These are phyloP conservation scores for Lachnellula hyalina DNA, from an alignment of 2,329 filamentous ascomycete genomes.

Conservation along the genomic window DNA sequence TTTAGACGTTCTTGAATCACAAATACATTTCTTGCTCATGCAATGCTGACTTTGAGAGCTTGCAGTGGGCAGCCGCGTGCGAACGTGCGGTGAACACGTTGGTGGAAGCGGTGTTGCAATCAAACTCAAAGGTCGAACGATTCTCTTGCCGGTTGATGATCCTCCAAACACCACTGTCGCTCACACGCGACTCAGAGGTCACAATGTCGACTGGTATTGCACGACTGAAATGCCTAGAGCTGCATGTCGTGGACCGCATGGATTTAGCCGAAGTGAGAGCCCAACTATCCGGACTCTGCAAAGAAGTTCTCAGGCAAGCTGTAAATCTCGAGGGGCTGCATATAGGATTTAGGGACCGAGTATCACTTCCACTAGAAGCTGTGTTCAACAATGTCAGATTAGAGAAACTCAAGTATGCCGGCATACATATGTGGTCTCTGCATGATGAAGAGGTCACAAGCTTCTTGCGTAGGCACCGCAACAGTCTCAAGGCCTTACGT, in stretches of 20 bases:
- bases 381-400: constrained; percentile 59
- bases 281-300: constrained; percentile 52
- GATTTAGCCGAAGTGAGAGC: constrained; percentile 47
- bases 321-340: constrained; percentile 58
- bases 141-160: constrained; percentile 53
- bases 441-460: constrained; percentile 54
- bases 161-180: constrained; percentile 49
- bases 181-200: constrained; percentile 42
- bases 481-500: constrained; percentile 52
- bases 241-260: constrained; percentile 49
- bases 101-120: constrained; percentile 49
- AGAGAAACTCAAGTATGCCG: constrained; percentile 57
- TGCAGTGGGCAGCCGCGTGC: constrained; percentile 54
- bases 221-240: constrained; percentile 55
- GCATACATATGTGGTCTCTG: constrained; percentile 60
- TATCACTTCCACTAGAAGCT: constrained; percentile 52
- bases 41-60: too few species aligned
- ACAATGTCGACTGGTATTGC: constrained; percentile 47
- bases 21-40: too few species aligned
- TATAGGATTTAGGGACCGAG: constrained; percentile 55
- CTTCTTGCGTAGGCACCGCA: constrained; percentile 49
- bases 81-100: constrained; percentile 56
- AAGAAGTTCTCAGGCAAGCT: constrained; percentile 52
- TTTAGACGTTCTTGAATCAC: too few species aligned
- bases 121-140: constrained; percentile 39